Percentiles rank a stretch among this genome's conserved stretches.
These are phyloP conservation scores for Panaeolus cyanescens DNA, from an alignment of 768 basidiomycete genomes.

Conservation along the genomic window DNA sequence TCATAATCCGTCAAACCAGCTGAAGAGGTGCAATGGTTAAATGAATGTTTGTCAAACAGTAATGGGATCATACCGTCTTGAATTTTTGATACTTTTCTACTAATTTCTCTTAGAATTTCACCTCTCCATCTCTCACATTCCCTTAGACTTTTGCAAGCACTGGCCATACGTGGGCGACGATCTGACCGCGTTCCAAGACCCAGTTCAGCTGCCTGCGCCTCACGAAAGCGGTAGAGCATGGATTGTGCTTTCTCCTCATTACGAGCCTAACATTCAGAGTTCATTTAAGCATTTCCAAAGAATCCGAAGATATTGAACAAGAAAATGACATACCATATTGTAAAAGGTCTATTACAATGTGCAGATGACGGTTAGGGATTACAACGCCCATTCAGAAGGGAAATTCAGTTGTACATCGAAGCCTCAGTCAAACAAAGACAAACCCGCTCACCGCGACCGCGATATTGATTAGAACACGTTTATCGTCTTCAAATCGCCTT, in stretches of 20 bases:
- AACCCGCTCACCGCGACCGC: constrained; percentile 1
- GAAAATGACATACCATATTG: not conserved
- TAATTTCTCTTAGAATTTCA: constrained; percentile 92
- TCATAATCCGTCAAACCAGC: constrained; percentile 95
- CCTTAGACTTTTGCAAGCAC: constrained; percentile 85
- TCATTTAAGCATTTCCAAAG: no score
- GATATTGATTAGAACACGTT: not conserved
- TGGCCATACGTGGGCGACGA: constrained; percentile 90
- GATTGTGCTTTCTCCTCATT: constrained; percentile 99
- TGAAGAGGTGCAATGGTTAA: constrained; percentile 28
- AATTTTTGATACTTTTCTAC: constrained; percentile 96
- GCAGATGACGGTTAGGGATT: not conserved
- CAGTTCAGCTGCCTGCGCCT: constrained; percentile 94
- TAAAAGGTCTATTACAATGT: not conserved
- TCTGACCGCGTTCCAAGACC: constrained; percentile 85
- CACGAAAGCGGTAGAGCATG: constrained; percentile 94
- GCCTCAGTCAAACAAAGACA: not conserved
- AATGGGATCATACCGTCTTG: constrained; percentile 73
- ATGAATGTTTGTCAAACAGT: not conserved
- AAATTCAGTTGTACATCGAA: not conserved
- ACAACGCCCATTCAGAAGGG: not conserved
- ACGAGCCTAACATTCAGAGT: constrained; percentile 76
- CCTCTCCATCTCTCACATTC: constrained; percentile 97
- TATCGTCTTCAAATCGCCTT: not conserved
- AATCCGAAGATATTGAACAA: no score